Conservation (phyloP, 2,329 filamentous ascomycete species). For the Colletotrichum truncatum region DNA sequence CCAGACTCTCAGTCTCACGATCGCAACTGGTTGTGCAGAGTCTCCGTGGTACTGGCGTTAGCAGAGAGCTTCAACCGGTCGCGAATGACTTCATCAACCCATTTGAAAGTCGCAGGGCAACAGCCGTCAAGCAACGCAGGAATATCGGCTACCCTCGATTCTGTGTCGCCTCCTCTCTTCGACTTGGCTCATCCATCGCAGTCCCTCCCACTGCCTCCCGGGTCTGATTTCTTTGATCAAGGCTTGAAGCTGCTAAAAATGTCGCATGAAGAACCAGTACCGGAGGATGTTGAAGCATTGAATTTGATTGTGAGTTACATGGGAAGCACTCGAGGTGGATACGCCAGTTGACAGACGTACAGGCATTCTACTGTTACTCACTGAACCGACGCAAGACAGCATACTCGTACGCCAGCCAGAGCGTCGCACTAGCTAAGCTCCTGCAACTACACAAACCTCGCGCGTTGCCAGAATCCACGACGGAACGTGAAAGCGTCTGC, state of each 20-base stretch:
- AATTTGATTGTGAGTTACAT: background rate
- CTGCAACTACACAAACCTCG: slow-evolving; percentile 14
- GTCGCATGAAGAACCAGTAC: slow-evolving; percentile 20
- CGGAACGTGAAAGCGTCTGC: background rate
- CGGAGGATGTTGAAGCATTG: slow-evolving; percentile 23
- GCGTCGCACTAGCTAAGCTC: slow-evolving; percentile 22
- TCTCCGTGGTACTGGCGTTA: slow-evolving; percentile 31
- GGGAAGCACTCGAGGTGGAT: too few relatives aligned
- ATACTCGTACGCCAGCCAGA: slow-evolving; percentile 28
- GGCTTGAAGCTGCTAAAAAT: slow-evolving; percentile 24
- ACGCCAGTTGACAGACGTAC: background rate
- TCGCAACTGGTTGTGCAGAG: slow-evolving; percentile 32
- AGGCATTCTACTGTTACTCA: slow-evolving; percentile 31
- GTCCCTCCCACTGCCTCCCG: slow-evolving; percentile 14
- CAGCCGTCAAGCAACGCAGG: background rate
- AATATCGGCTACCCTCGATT: background rate
- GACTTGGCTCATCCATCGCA: background rate
- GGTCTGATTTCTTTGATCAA: slow-evolving; percentile 30
- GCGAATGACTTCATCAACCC: background rate
- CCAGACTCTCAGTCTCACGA: slow-evolving; percentile 30
- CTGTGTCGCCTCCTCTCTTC: background rate
- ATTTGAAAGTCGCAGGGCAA: background rate
- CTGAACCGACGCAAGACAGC: slow-evolving; percentile 30
- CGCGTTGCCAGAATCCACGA: background rate
- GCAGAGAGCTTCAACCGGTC: slow-evolving; percentile 30